Evolutionary conservation across 495 filamentous ascomycete genomes (phyloP).

Genomic region (Aspergillus kassunensis): DNA sequence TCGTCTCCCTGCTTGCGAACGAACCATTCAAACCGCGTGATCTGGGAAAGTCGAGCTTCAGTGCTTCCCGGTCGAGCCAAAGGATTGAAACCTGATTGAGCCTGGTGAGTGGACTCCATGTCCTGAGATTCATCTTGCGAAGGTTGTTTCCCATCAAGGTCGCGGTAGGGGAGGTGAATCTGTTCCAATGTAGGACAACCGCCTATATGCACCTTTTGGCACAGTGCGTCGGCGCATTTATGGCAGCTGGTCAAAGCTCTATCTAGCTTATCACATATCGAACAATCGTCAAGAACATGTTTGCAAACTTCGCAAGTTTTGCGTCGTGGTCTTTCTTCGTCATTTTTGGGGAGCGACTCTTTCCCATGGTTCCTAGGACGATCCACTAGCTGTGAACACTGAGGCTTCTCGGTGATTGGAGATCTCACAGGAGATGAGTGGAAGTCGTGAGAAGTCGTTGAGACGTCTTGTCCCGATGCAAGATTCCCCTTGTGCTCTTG

Average conservation of each 20-base stretch:
- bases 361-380: too few species aligned
- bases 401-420: background rate
- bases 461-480: too few species aligned
- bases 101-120: too few species aligned
- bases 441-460: too few species aligned
- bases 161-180: background rate
- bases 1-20: background rate
- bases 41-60: background rate
- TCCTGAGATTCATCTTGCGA: background rate
- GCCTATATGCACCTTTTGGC: background rate
- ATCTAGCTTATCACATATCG: background rate
- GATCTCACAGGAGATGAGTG: too few species aligned
- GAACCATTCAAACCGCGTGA: background rate
- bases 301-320: background rate
- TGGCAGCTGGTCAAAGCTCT: slow-evolving; percentile 1
- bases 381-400: too few species aligned
- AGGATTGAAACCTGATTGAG: background rate
- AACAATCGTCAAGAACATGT: slow-evolving; percentile 1
- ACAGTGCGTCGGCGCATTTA: slow-evolving; percentile 1
- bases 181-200: background rate
- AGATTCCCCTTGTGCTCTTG: too few species aligned
- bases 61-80: background rate
- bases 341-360: background rate
- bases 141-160: background rate
- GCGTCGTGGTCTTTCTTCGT: background rate